Evolutionary conservation across 2,329 filamentous ascomycete genomes (phyloP).

Genomic region (Malbranchea cinnamomea): DNA sequence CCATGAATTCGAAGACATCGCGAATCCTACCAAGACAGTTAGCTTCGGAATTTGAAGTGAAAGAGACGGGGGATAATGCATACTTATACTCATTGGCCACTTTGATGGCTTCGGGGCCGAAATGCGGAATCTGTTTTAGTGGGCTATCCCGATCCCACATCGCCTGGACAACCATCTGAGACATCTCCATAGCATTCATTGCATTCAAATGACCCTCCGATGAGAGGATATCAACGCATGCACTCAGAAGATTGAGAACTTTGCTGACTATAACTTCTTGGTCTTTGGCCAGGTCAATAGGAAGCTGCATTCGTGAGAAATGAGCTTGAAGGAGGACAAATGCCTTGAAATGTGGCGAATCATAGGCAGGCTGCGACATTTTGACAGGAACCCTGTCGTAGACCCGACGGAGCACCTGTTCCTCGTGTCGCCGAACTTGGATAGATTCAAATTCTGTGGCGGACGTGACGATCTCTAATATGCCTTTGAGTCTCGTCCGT

Average conservation of each 20-base stretch:
- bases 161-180: conserved; percentile 95
- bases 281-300: conserved; percentile 89
- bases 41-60: conserved; percentile 15
- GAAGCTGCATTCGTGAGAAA: conserved; percentile 92
- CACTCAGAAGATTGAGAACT: conserved; percentile 74
- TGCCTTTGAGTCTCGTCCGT: conserved; percentile 88
- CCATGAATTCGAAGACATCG: conserved; percentile 96
- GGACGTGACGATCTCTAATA: conserved; percentile 91
- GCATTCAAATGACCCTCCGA: conserved; percentile 94
- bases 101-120: conserved; percentile 68
- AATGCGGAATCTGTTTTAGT: conserved; percentile 95
- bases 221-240: conserved; percentile 85
- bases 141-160: conserved; percentile 99
- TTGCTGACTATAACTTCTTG: conserved; percentile 79
- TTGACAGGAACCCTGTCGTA: conserved; percentile 93
- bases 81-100: conserved; percentile 66
- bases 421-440: conserved; percentile 86
- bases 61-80: conserved; percentile 14
- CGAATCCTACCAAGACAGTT: conserved; percentile 48
- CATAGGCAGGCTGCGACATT: conserved; percentile 71
- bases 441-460: conserved; percentile 94
- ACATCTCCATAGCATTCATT: conserved; percentile 98
- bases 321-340: conserved; percentile 96
- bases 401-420: conserved; percentile 71
- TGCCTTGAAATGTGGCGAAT: conserved; percentile 96